These are phyloP conservation scores for Harringtonia aguacate DNA, from an alignment of 2,329 filamentous ascomycete genomes.

Conservation along the genomic window DNA sequence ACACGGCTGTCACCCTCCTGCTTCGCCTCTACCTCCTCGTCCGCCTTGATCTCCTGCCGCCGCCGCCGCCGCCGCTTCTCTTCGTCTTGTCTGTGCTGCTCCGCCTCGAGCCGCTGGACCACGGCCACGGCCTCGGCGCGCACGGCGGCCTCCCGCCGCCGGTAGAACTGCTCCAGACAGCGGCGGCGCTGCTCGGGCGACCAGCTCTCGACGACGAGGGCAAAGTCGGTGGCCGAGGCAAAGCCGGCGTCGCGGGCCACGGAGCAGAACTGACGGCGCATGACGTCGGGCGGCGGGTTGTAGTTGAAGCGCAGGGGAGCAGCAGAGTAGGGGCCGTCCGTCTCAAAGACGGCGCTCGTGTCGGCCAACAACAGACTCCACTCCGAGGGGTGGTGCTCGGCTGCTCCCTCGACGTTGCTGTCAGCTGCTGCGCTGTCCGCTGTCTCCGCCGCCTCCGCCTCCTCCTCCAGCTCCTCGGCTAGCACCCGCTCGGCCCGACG, in stretches of 20 bases:
- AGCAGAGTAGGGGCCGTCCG: too few relatives aligned
- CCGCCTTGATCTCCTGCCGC: conserved; percentile 8
- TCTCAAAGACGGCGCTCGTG: conserved; percentile 21
- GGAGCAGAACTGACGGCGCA: conserved; percentile 74
- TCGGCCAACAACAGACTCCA: conserved; percentile 46
- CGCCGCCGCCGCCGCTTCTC: too few relatives aligned
- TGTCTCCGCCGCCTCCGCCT: conserved; percentile 25
- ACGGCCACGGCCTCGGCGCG: conserved; percentile 7
- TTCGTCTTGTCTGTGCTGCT: too few relatives aligned
- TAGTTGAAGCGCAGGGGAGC: conserved; percentile 39
- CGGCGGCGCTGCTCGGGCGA: conserved; percentile 71
- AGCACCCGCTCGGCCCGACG: conserved; percentile 55
- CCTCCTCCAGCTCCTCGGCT: conserved; percentile 28
- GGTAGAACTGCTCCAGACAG: conserved; percentile 74
- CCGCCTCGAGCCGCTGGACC: conserved; percentile 4
- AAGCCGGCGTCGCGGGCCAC: conserved; percentile 80
- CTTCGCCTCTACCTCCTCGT: conserved; percentile 2
- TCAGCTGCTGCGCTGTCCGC: neutral
- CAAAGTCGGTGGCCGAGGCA: conserved; percentile 69
- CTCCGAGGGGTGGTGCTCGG: too few relatives aligned
- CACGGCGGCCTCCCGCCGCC: conserved; percentile 46
- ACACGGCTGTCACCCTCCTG: neutral
- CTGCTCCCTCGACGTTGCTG: too few relatives aligned
- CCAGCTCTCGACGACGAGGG: conserved; percentile 81
- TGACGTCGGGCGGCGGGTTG: conserved; percentile 64